phyloP scores from a whole-genome alignment of 495 filamentous ascomycete genomes.

The Tuber indicum region DNA sequence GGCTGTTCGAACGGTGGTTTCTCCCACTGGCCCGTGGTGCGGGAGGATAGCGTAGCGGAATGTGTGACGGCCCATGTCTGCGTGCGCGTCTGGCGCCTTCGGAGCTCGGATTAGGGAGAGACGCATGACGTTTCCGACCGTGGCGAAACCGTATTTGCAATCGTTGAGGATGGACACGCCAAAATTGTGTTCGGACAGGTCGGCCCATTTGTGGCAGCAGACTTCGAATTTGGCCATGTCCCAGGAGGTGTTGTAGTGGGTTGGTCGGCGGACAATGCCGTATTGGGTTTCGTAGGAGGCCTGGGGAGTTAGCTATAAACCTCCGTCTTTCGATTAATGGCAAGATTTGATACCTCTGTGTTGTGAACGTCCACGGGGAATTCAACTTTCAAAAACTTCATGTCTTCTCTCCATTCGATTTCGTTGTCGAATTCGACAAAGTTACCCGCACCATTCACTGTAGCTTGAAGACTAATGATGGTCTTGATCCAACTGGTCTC shows the following conservation, averaged over 20 bases:
- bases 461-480: conserved; percentile 69
- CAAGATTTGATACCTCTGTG: conserved; percentile 56
- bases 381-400: conserved; percentile 98
- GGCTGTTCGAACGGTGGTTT: conserved; percentile 70
- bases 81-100: conserved; percentile 93
- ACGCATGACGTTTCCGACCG: conserved; percentile 83
- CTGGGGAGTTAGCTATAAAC: conserved; percentile 13
- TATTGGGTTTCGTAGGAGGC: conserved; percentile 92
- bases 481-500: conserved; percentile 82
- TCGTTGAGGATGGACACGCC: conserved; percentile 94
- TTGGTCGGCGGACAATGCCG: conserved; percentile 78
- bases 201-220: conserved; percentile 96
- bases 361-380: conserved; percentile 90
- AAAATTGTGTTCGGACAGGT: conserved; percentile 84
- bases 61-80: conserved; percentile 87
- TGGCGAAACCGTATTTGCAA: conserved; percentile 94
- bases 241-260: conserved; percentile 60
- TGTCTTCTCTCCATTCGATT: conserved; percentile 87
- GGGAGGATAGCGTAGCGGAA: conserved; percentile 91
- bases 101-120: conserved; percentile 80
- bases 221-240: conserved; percentile 99
- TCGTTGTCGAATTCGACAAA: conserved; percentile 73
- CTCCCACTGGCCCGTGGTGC: conserved; percentile 63
- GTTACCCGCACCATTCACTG: conserved; percentile 56
- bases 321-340: not conserved